A percentile compares a stretch with the other conserved stretches of the same genome.
Conservation (phyloP, 257 asterid species). For the Anisodus acutangulus region DNA sequence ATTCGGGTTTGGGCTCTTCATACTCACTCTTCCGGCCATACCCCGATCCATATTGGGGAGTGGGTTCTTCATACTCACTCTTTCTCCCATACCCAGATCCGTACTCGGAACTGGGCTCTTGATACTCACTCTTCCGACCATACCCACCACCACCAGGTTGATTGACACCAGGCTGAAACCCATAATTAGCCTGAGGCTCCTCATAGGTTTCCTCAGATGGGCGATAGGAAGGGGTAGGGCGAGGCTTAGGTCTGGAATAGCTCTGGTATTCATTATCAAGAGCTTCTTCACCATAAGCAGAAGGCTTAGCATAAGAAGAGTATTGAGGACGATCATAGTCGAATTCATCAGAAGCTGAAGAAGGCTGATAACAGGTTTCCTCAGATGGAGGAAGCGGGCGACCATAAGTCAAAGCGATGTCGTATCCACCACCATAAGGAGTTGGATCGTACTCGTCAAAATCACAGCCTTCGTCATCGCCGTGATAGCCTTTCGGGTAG, state of each 20-base stretch:
- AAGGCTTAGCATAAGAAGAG: constrained; percentile 71
- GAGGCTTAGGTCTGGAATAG: constrained; percentile 68
- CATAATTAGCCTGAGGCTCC: constrained; percentile 47
- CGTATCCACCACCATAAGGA: constrained; percentile 93
- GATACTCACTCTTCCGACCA: constrained; percentile 39
- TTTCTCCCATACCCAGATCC: constrained; percentile 54
- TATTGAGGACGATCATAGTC: constrained; percentile 87
- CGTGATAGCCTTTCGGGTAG: constrained; percentile 69
- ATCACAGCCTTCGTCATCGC: constrained; percentile 61
- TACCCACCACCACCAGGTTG: constrained; percentile 51
- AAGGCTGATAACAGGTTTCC: constrained; percentile 69
- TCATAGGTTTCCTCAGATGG: constrained; percentile 37
- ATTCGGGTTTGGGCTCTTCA: constrained; percentile 2
- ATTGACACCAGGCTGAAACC: constrained; percentile 50
- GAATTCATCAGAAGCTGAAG: constrained; percentile 59
- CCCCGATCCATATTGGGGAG: constrained; percentile 37
- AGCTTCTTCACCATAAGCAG: constrained; percentile 75
- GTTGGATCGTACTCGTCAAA: constrained; percentile 86
- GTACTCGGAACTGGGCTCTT: constrained; percentile 35
- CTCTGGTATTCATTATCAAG: constrained; percentile 80
- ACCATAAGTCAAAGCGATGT: constrained; percentile 70
- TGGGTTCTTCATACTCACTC: constrained; percentile 39
- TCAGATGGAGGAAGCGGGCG: constrained; percentile 77
- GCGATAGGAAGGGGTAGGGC: constrained; percentile 49
- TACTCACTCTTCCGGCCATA: constrained; percentile 36